Evolutionary conservation across 768 basidiomycete genomes (phyloP).

Genomic region (Pisolithus microcarpus): DNA sequence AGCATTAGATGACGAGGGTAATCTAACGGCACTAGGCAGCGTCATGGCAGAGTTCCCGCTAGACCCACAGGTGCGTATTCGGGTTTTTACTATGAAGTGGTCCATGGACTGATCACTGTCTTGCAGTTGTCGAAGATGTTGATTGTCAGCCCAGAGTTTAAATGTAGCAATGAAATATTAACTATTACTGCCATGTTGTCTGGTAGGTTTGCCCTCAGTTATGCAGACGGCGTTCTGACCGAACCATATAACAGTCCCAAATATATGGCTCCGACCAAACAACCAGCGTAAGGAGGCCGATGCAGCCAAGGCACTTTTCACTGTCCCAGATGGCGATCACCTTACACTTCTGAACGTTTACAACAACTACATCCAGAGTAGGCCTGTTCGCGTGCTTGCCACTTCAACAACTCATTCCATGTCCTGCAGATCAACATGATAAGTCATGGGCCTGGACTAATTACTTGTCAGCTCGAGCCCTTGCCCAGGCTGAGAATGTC

Average conservation of each 20-base stretch:
- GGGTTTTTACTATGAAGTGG: not conserved
- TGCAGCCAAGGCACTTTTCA: slow-evolving; percentile 79
- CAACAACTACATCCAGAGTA: slow-evolving; percentile 84
- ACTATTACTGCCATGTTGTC: slow-evolving; percentile 97
- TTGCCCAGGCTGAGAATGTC: slow-evolving; percentile 90
- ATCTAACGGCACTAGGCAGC: slow-evolving; percentile 75
- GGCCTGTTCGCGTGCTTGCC: slow-evolving; percentile 16
- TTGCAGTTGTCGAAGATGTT: slow-evolving; percentile 79
- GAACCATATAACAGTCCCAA: slow-evolving; percentile 47
- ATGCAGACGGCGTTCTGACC: not conserved
- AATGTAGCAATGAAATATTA: slow-evolving; percentile 92
- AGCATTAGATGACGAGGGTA: slow-evolving; percentile 91
- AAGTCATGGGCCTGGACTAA: slow-evolving; percentile 89
- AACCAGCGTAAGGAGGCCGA: slow-evolving; percentile 88
- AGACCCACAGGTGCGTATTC: slow-evolving; percentile 75
- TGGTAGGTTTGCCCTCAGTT: slow-evolving; percentile 38
- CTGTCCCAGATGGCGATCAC: slow-evolving; percentile 95
- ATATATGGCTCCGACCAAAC: slow-evolving; percentile 88
- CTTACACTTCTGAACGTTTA: slow-evolving; percentile 92
- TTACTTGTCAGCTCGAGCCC: slow-evolving; percentile 75
- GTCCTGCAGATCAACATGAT: slow-evolving; percentile 57
- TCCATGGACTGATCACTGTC: not conserved
- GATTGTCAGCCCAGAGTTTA: slow-evolving; percentile 90
- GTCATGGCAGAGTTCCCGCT: slow-evolving; percentile 99
- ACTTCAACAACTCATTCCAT: not conserved